Evolutionary conservation across 2,329 filamentous ascomycete genomes (phyloP).

Genomic region (Nannizziopsis barbatae): DNA sequence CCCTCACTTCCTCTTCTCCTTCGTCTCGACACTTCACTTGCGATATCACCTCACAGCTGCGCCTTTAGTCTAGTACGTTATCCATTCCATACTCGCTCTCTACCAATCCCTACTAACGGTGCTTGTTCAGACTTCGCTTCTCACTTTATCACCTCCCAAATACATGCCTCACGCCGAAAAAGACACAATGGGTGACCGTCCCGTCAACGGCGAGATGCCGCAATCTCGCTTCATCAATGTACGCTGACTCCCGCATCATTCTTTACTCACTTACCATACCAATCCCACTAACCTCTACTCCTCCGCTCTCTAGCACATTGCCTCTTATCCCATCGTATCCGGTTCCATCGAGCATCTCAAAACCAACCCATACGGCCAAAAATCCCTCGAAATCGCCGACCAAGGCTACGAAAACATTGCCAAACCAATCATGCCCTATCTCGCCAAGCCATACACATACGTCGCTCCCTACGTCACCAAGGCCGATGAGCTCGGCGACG

Average conservation of each 20-base stretch:
- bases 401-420: constrained; percentile 65
- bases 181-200: constrained; percentile 36
- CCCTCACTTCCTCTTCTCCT: no score
- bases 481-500: constrained; percentile 65
- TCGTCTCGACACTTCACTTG: not conserved
- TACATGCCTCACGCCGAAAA: constrained; percentile 15
- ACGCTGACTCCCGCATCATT: constrained; percentile 34
- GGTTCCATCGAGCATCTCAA: constrained; percentile 71
- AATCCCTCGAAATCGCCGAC: constrained; percentile 64
- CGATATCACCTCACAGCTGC: not conserved
- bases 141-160: not conserved
- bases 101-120: not conserved
- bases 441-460: constrained; percentile 68
- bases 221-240: constrained; percentile 39
- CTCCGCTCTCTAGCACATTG: constrained; percentile 54
- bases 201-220: constrained; percentile 42
- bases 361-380: constrained; percentile 69
- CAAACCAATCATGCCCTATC: constrained; percentile 65
- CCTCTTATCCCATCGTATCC: constrained; percentile 70
- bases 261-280: constrained; percentile 18
- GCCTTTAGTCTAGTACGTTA: not conserved
- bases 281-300: not conserved
- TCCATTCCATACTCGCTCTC: not conserved
- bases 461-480: constrained; percentile 74
- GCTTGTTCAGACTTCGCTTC: not conserved